Percentiles rank a stretch among this genome's conserved stretches.
Conservation (phyloP, 176 grass and related monocot species). For the Carex cristatella region DNA sequence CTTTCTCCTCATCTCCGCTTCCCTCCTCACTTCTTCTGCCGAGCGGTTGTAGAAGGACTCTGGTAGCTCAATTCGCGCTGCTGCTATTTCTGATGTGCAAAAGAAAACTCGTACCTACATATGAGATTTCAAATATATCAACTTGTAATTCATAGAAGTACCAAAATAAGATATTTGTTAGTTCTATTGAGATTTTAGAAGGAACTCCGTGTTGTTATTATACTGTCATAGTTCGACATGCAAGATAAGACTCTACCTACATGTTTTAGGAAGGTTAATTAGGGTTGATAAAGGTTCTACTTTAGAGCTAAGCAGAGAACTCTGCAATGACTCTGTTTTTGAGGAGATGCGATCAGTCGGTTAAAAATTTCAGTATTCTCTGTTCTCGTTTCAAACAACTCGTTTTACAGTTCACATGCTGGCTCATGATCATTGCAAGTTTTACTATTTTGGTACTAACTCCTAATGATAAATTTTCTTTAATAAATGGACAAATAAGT, state of each 20-base stretch:
- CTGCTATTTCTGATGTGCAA: conserved; percentile 48
- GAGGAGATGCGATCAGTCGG: neutral
- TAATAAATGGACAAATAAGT: neutral
- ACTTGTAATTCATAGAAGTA: neutral
- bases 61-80: conserved; percentile 56
- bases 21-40: conserved; percentile 51
- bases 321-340: neutral
- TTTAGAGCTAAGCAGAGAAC: neutral
- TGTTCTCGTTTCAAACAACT: neutral
- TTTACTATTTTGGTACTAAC: neutral
- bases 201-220: neutral
- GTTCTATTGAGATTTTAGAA: neutral
- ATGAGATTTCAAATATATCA: neutral
- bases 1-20: conserved; percentile 77
- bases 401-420: neutral
- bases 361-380: neutral
- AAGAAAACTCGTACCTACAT: conserved; percentile 66
- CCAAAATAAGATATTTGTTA: neutral
- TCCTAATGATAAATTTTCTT: neutral
- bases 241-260: neutral
- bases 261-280: neutral
- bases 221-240: neutral
- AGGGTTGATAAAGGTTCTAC: neutral
- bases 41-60: conserved; percentile 78
- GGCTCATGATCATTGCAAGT: neutral